Percentiles rank a stretch among this genome's conserved stretches.
phyloP scores from a whole-genome alignment of 1,284 basidiomycete species.

The Exsudoporus floridanus region DNA sequence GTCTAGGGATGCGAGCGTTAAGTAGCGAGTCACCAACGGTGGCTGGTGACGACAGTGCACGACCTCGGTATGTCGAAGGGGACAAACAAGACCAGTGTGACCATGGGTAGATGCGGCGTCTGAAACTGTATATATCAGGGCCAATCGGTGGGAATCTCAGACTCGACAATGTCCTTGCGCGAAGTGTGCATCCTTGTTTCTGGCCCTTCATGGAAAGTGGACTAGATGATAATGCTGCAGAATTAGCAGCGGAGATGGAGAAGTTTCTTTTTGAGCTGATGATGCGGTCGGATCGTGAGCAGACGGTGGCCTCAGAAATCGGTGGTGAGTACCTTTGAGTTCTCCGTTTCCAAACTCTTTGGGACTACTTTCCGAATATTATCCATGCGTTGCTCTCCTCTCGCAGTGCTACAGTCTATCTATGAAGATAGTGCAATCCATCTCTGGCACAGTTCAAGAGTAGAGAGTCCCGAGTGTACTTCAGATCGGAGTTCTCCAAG shows the following conservation, averaged over 20 bases:
- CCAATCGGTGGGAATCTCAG: not conserved
- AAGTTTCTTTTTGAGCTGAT: constrained; percentile 49
- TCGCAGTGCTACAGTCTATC: constrained; percentile 76
- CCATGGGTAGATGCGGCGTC: not conserved
- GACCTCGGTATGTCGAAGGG: too few relatives aligned
- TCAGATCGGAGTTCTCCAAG: constrained; percentile 1
- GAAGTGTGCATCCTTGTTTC: not conserved
- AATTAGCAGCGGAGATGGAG: constrained; percentile 40
- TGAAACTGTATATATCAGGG: constrained; percentile 6
- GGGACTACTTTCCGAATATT: not conserved
- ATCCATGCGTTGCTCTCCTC: constrained; percentile 3
- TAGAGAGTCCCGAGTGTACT: constrained; percentile 19
- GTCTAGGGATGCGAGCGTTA: too few relatives aligned
- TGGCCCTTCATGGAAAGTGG: constrained; percentile 18
- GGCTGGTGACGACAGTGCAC: too few relatives aligned
- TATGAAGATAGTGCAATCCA: constrained; percentile 70
- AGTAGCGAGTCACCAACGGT: too few relatives aligned
- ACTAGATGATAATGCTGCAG: constrained; percentile 8
- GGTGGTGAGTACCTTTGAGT: constrained; percentile 48
- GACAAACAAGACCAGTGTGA: too few relatives aligned
- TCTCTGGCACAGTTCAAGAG: constrained; percentile 47
- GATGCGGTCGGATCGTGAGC: constrained; percentile 50
- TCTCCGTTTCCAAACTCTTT: not conserved
- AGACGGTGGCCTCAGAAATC: constrained; percentile 65
- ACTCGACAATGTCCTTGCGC: constrained; percentile 10